These are phyloP conservation scores for Teratosphaeriaceae sp. DNA, from an alignment of 2,329 filamentous ascomycete species.

Conservation along the genomic window DNA sequence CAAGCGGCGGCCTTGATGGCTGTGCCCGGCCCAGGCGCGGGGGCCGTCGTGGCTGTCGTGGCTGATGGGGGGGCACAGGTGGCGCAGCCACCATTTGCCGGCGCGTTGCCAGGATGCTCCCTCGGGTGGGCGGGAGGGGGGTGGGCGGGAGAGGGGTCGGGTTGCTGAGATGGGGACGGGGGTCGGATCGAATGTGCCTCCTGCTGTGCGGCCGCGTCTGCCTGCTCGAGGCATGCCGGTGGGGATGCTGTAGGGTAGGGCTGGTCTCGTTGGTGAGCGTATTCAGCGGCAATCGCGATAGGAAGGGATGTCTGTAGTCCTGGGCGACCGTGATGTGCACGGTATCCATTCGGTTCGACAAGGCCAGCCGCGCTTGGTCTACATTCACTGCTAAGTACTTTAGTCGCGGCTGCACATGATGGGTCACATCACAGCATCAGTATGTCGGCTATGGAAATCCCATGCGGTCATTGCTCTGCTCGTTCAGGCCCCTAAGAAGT, in stretches of 20 bases:
- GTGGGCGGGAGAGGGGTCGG: not conserved
- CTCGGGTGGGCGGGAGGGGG: not conserved
- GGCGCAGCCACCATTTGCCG: not conserved
- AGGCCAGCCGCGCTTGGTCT: not conserved
- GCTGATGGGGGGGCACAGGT: not conserved
- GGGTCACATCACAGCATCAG: too few relatives aligned
- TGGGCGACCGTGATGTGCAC: too few relatives aligned
- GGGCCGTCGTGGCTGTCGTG: not conserved
- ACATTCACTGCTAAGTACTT: not conserved
- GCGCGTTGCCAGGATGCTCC: not conserved
- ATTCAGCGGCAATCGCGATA: too few relatives aligned
- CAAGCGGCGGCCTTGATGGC: not conserved
- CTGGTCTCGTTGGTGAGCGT: too few relatives aligned
- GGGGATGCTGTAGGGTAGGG: too few relatives aligned
- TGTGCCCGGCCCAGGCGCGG: not conserved
- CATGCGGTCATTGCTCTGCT: conserved; percentile 19
- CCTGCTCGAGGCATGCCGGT: too few relatives aligned
- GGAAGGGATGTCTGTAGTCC: too few relatives aligned
- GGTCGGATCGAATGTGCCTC: too few relatives aligned
- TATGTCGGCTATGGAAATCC: conserved; percentile 3
- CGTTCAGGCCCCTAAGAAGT: conserved; percentile 40
- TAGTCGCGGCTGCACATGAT: too few relatives aligned
- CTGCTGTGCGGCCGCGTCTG: too few relatives aligned
- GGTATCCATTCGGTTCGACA: too few relatives aligned
- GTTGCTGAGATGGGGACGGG: too few relatives aligned